Evolutionary conservation across 306 rosid species (phyloP), one percentile per base, ranked within the genome.

Genomic region (Pterocarpus macrocarpus): DNA sequence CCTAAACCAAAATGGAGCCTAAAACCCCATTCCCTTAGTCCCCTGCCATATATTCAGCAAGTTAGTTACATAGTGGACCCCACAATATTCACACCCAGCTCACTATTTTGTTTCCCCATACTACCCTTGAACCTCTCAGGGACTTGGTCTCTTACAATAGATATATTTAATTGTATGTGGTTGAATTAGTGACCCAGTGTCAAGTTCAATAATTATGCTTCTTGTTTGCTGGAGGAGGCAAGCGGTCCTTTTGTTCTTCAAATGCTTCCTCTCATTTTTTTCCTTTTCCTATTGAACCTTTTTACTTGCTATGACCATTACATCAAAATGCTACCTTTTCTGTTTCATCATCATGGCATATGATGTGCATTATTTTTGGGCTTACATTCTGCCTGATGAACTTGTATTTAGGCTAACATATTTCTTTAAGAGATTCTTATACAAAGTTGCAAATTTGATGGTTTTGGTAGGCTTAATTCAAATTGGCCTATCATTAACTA

Each of bases 391-490:
- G 38, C 77, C 5, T 55, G 66, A 72, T 17, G 16, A 35, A 33
- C 10, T 15, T 72, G 77, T 17, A n/a, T 58, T 57, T 67, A 17
- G 53, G 55, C 16, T 9, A 8, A 67, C 33, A 39, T 44, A 3
- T 17, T 17, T 43, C 11, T 10, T 43, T 6, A 5, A n/a, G 16
- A 8, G 16, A 67, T 28, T 67, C n/a, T 62, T 14, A 1, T 22
- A 8, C 56, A 13, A 41, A 44, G 16, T 45, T 76, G 47, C 7
- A 35, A 49, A 11, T 16, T n/a, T 53, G 28, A 9, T 75, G 30
- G 63, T 15, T 61, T 43, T 35, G 45, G 59, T 49, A 49, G 81
- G 14, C 1, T 64, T 16, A 47, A 14, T 75, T 61, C 69, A 14
- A 61, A 15, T 75, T 41, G 11, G 47, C 58, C 44, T 12, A 43